A percentile compares a stretch with the other conserved stretches of the same genome.
Evolutionary conservation across 768 basidiomycete species (phyloP).

Genomic region (Termitomyces sp.): DNA sequence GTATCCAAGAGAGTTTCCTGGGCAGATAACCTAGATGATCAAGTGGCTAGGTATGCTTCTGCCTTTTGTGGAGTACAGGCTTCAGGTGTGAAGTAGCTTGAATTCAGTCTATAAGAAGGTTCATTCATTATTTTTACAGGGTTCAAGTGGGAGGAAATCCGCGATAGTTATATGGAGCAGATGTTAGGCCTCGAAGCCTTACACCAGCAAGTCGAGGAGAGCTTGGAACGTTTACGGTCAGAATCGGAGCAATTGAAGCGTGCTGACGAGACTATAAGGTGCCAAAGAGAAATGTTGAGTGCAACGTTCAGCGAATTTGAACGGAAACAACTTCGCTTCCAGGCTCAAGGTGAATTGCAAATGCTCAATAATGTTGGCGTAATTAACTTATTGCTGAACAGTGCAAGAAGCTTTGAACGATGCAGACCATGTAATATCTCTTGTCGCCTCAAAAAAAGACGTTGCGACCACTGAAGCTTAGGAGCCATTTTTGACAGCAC

Average conservation of each 20-base stretch:
- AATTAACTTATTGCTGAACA: conserved; percentile 8
- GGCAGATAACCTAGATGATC: conserved; percentile 62
- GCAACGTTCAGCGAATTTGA: conserved; percentile 37
- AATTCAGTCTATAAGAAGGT: not conserved
- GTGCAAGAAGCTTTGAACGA: conserved; percentile 38
- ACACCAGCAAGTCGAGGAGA: conserved; percentile 46
- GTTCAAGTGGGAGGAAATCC: conserved; percentile 53
- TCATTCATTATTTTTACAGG: conserved; percentile 27
- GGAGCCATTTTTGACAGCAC: not conserved
- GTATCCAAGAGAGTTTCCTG: conserved; percentile 65
- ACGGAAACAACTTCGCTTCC: conserved; percentile 32
- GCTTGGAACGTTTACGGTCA: conserved; percentile 33
- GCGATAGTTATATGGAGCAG: conserved; percentile 54
- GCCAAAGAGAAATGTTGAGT: conserved; percentile 31
- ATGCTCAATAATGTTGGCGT: not conserved
- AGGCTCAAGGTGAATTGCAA: conserved; percentile 33
- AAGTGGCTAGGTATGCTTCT: conserved; percentile 42
- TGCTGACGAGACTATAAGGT: conserved; percentile 35
- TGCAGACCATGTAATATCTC: conserved; percentile 30
- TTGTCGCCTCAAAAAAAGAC: conserved; percentile 19
- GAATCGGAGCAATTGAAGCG: conserved; percentile 39
- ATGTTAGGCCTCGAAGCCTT: conserved; percentile 52
- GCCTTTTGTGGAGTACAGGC: conserved; percentile 33
- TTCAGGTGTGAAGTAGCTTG: conserved; percentile 20
- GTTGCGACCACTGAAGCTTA: not conserved